Conservation (phyloP, 345 rosid species). For the Firmiana major region DNA sequence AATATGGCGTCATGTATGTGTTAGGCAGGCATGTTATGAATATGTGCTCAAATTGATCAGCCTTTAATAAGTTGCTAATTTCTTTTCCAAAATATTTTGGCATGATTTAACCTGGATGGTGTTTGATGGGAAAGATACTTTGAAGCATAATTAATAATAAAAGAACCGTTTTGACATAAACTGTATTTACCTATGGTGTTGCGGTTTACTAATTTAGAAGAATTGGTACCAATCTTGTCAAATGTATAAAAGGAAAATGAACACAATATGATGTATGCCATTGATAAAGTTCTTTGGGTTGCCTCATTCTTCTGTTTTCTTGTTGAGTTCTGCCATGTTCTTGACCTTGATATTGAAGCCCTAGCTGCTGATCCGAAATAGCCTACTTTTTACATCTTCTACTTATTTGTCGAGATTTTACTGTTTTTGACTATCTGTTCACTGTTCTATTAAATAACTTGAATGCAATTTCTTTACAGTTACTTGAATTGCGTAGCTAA, state of each 20-base stretch:
- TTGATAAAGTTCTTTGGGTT: not conserved
- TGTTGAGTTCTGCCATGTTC: not conserved
- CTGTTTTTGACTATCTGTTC: not conserved
- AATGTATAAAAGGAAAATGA: not conserved
- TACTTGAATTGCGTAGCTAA: not conserved
- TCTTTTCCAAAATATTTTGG: constrained; percentile 2
- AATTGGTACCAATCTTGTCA: not conserved
- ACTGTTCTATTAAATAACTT: not conserved
- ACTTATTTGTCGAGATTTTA: not conserved
- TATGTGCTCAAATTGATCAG: not conserved
- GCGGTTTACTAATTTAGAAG: not conserved
- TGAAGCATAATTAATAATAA: not conserved
- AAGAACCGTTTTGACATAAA: not conserved
- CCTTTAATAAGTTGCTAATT: not conserved
- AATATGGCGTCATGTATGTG: not conserved
- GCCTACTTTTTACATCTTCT: not conserved
- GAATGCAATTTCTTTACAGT: not conserved
- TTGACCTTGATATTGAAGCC: not conserved
- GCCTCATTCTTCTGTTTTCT: not conserved
- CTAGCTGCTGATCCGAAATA: not conserved
- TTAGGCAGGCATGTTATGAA: not conserved
- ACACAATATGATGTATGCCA: not conserved
- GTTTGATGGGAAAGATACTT: not conserved
- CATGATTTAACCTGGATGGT: not conserved
- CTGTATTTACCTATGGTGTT: not conserved